Base-by-base conservation (phyloP, 2,329 filamentous ascomycete species). In the Nemania sp. region DNA sequence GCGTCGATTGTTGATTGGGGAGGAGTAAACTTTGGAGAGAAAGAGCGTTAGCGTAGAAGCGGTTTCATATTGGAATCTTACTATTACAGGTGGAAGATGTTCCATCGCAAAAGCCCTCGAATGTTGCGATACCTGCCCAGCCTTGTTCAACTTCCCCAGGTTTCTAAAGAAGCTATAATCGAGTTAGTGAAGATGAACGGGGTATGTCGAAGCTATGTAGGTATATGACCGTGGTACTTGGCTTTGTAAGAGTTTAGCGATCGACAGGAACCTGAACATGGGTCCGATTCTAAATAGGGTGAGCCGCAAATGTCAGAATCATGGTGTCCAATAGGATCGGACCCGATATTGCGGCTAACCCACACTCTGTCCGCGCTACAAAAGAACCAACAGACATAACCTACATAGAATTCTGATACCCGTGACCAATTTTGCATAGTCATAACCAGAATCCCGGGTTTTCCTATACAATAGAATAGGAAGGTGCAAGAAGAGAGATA, bases 321-420 rank as follows among this genome's bases (percentile, higher is more conserved):
- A 41, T 43, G 61, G 61, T 63, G 52, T 10, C 43, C 53, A 63
- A 63, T 63, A 29, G 52, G 61, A 32, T 15, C 10, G 5, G 4
- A 11, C 26, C 53, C 26, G 53, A 29, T 4, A 18, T 29, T 38
- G 53, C 43, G 22, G 26, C 61, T 57, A 41, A 63, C 22, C n/a
- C n/a, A n/a, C n/a, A n/a, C n/a, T n/a, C n/a, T n/a, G n/a, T n/a
- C n/a, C 32, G 41, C 56, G 29, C 27, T 56, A 41, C 60, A 62
- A 26, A 27, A 18, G 11, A 52, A 55, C 38, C 32, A n/a, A 27
- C 22, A 22, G 41, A n/a, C n/a, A n/a, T n/a, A n/a, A n/a, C n/a
- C n/a, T n/a, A n/a, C n/a, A n/a, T 15, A 15, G 7, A 20, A 35
- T 5, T 27, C 22, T 41, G 29, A 32, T 62, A 10, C 52, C 38